A percentile compares a stretch with the other conserved stretches of the same genome.
Evolutionary conservation across 2,329 filamentous ascomycete genomes (phyloP).

Genomic region (Elsinoe fawcettii): DNA sequence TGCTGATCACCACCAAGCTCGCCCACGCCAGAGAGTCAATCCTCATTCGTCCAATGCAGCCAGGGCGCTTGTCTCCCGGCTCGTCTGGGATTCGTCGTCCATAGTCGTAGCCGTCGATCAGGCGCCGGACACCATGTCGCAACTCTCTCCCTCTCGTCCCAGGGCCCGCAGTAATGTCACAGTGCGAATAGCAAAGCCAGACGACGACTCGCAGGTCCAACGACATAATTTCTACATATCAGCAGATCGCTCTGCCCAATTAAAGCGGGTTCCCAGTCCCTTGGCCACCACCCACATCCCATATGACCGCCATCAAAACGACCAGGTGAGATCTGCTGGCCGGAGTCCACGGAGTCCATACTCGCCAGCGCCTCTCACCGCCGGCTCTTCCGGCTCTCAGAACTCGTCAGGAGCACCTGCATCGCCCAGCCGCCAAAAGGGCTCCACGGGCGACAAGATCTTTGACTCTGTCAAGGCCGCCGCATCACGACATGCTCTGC

Average conservation of each 20-base stretch:
- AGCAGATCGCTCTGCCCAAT: constrained; percentile 1
- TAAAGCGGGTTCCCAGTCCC: constrained; percentile 11
- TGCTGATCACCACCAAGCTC: constrained; percentile 9
- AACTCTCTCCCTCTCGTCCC: constrained; percentile 13
- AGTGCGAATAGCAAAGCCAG: constrained; percentile 6
- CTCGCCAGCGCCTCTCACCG: background rate
- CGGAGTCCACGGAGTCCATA: constrained; percentile 12
- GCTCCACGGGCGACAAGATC: constrained; percentile 18
- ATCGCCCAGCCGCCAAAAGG: constrained; percentile 9
- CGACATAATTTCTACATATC: constrained; percentile 16
- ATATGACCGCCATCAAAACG: background rate
- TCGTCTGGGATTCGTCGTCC: constrained; percentile 7
- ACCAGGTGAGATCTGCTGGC: constrained; percentile 13
- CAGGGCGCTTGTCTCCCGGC: constrained; percentile 14
- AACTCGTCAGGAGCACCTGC: background rate
- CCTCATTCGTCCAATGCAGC: constrained; percentile 15
- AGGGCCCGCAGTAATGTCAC: constrained; percentile 14
- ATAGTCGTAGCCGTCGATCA: constrained; percentile 14
- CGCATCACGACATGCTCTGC: constrained; percentile 24
- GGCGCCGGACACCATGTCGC: constrained; percentile 12
- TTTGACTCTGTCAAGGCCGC: constrained; percentile 23
- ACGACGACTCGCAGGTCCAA: constrained; percentile 4
- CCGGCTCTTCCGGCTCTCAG: background rate
- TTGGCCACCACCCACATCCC: constrained; percentile 6
- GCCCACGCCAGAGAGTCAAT: background rate